Percentiles rank a stretch among this genome's conserved stretches.
These are phyloP conservation scores for Farysia itapuensis DNA, from an alignment of 1,284 basidiomycete genomes.

Conservation along the genomic window DNA sequence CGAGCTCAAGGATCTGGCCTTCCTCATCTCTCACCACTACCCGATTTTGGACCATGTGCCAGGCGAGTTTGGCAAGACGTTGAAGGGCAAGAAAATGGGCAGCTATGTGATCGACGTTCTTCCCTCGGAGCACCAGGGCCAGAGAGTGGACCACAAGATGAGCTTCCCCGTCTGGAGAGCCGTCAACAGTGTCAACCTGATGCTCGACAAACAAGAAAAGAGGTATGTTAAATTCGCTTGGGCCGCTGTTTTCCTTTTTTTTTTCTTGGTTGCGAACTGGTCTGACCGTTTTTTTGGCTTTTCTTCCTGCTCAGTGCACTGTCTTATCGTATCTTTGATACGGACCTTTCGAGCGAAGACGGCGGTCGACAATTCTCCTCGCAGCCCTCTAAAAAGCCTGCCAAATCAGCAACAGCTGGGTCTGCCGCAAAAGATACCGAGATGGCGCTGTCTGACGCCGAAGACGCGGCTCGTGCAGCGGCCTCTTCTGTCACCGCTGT, in stretches of 20 bases:
- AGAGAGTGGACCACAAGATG: conserved; percentile 37
- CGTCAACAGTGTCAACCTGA: conserved; percentile 52
- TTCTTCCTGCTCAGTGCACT: conserved; percentile 30
- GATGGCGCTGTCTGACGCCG: conserved; percentile 13
- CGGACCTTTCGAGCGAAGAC: conserved; percentile 46
- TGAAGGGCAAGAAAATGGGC: conserved; percentile 46
- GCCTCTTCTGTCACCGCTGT: not conserved
- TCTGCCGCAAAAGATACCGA: conserved; percentile 9
- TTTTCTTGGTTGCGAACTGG: too few species aligned
- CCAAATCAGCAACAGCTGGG: conserved; percentile 1
- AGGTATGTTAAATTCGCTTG: conserved; percentile 34
- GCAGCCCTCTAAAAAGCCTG: conserved; percentile 20
- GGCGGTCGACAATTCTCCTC: conserved; percentile 50
- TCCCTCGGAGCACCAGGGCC: conserved; percentile 40
- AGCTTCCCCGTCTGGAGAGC: conserved; percentile 56
- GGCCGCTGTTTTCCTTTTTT: not conserved
- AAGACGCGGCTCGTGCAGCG: conserved; percentile 28
- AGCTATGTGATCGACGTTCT: conserved; percentile 52
- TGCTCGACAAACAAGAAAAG: conserved; percentile 60
- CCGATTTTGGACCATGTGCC: conserved; percentile 48
- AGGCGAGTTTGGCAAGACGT: conserved; percentile 31
- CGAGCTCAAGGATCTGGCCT: conserved; percentile 68
- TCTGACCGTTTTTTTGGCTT: not conserved
- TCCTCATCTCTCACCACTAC: conserved; percentile 62
- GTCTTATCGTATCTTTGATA: conserved; percentile 53